Base-by-base conservation (phyloP, 2,329 filamentous ascomycete genomes). In the Penicillium italicum region DNA sequence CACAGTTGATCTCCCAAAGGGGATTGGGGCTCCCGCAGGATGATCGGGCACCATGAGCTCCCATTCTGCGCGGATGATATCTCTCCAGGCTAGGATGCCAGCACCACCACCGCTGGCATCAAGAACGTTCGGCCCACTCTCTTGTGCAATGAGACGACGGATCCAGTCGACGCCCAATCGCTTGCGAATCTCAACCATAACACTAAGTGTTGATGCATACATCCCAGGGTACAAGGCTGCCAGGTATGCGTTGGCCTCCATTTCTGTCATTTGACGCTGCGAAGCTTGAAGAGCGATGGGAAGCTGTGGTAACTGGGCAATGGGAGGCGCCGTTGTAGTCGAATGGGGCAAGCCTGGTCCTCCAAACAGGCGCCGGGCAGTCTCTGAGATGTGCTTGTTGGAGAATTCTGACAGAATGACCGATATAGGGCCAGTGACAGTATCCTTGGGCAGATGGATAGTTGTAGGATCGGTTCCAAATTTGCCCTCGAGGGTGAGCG, bases 31-130 rank as follows among this genome's bases (percentile, higher is more conserved):
- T 12, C 70, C 72, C 28, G 74, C 71, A 4, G 72, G 67, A 24
- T 71, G 68, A 43, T 72, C 69, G n/a, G 73, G 69, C 48, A 74
- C 82, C 74, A 92, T 82, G 0, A 87, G 69, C 50, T 89, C 85
- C 87, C 89, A 96, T 69, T 97, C 92, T 0, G 92, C 88, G 59
- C 85, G 80, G 14, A 95, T 65, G 10, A 97, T 80, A 62, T 93
- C 86, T 62, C 84, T 77, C 77, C 84, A 86, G 26, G 85, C 85
- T 11, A 86, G 64, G 8, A 86, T 76, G 48, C 81, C 84, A 31
- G 83, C 84, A 57, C 85, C 85, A 50, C 79, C 84, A 43, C 81
- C 81, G 16, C 84, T 83, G 50, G 82, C 84, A 70, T 87, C 85
- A 36, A 87, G 74, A 11, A 87, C 77, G 51, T 77, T 75, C 7